These are phyloP conservation scores for Pelargonium nanum DNA, from an alignment of 345 rosid species.

Conservation along the genomic window DNA sequence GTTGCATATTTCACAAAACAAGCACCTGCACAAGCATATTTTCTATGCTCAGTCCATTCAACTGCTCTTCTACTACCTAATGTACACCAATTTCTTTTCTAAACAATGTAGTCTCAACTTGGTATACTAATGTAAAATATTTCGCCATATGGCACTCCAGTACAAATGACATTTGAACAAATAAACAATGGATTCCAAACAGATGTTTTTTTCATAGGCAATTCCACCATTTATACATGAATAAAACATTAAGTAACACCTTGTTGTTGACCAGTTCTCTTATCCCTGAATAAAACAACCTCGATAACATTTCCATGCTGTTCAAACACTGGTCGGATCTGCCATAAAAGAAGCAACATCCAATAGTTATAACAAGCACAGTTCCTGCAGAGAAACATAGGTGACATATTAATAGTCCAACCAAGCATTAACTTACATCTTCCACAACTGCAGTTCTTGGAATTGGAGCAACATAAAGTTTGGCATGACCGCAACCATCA, in stretches of 20 bases:
- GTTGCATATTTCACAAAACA: constrained; percentile 78
- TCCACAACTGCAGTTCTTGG: constrained; percentile 44
- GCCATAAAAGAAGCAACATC: constrained; percentile 13
- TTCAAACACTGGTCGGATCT: constrained; percentile 65
- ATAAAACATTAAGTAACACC: constrained; percentile 26
- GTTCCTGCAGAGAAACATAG: neutral
- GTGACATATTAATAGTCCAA: neutral
- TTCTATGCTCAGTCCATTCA: neutral
- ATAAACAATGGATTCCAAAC: neutral
- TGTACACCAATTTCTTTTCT: neutral
- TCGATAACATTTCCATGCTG: constrained; percentile 59
- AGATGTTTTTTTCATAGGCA: no score
- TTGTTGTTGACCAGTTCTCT: constrained; percentile 53
- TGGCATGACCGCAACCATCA: constrained; percentile 34
- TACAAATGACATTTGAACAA: neutral
- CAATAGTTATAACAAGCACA: constrained; percentile 5
- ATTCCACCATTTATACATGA: neutral
- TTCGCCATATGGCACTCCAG: no score
- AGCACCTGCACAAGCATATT: constrained; percentile 40
- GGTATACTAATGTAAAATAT: no score
- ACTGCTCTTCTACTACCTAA: neutral
- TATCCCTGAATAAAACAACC: constrained; percentile 66
- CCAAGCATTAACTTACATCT: constrained; percentile 35
- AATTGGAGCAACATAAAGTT: constrained; percentile 60
- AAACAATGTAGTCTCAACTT: no score